Conservation (phyloP, 306 rosid species). For the Psophocarpus tetragonolobus region DNA sequence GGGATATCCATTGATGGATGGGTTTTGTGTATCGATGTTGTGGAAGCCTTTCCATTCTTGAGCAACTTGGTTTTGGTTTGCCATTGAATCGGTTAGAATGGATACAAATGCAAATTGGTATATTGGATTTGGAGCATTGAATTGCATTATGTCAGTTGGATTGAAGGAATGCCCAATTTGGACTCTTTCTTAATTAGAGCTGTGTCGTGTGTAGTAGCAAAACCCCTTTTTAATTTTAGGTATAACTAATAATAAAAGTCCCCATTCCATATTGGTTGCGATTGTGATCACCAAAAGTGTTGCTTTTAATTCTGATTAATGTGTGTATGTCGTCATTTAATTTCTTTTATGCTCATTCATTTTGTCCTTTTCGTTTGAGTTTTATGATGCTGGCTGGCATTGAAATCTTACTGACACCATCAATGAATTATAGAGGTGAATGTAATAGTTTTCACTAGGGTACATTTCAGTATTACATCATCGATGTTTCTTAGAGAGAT, state of each 20-base stretch:
- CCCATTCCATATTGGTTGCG: slow-evolving; percentile 8
- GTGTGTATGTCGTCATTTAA: slow-evolving; percentile 2
- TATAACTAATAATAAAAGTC: slow-evolving; percentile 22
- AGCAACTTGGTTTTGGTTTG: background rate
- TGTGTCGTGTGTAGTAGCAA: background rate
- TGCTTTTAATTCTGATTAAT: slow-evolving; percentile 19
- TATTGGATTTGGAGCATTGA: background rate
- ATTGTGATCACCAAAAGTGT: slow-evolving; percentile 17
- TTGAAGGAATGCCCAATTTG: background rate
- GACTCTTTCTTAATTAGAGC: slow-evolving; percentile 5
- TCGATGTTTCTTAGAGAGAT: slow-evolving; percentile 6
- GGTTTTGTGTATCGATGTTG: background rate
- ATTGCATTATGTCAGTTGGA: slow-evolving; percentile 30
- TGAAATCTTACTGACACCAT: background rate
- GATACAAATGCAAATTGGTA: background rate
- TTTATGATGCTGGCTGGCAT: background rate
- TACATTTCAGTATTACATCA: background rate
- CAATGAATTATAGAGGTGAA: background rate
- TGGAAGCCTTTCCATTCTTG: slow-evolving; percentile 20
- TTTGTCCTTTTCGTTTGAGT: background rate
- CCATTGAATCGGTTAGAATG: slow-evolving; percentile 4
- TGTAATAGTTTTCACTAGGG: slow-evolving; percentile 4
- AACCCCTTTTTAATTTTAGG: slow-evolving; percentile 18
- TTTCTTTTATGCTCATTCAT: background rate
- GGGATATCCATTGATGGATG: slow-evolving; percentile 20